phyloP scores from a whole-genome alignment of 345 rosid species.

The Cardiospermum halicacabum region DNA sequence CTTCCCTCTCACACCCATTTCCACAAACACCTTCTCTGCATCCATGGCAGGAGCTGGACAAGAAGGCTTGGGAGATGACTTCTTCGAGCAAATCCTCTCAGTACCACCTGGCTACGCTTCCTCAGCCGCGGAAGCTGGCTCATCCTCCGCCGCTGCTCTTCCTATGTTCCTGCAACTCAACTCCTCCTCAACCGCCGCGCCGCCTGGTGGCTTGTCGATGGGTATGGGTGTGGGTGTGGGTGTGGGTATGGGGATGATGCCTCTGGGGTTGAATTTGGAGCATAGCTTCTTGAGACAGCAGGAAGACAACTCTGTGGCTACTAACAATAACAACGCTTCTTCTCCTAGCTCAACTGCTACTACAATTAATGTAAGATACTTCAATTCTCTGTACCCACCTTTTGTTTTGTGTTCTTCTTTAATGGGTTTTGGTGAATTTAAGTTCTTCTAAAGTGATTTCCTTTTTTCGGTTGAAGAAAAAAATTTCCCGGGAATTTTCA shows the following conservation, averaged over 20 bases:
- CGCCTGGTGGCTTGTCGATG: constrained; percentile 21
- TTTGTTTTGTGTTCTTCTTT: background rate
- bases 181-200: constrained; percentile 24
- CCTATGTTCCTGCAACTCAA: constrained; percentile 59
- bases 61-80: constrained; percentile 59
- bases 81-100: constrained; percentile 66
- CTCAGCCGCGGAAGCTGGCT: constrained; percentile 22
- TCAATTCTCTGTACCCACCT: background rate
- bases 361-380: constrained; percentile 37
- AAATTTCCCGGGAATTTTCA: constrained; percentile 1
- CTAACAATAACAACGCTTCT: constrained; percentile 24
- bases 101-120: constrained; percentile 45
- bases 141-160: constrained; percentile 19
- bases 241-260: constrained; percentile 28
- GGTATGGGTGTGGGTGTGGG: constrained; percentile 26
- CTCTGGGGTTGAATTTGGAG: constrained; percentile 35
- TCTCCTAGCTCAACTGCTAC: constrained; percentile 35
- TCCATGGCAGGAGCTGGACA: constrained; percentile 51
- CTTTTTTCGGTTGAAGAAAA: background rate
- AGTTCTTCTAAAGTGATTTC: background rate
- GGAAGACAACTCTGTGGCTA: constrained; percentile 16
- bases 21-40: background rate
- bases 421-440: background rate
- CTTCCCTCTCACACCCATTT: background rate
- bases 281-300: constrained; percentile 41